Evolutionary conservation across 2,329 filamentous ascomycete species (phyloP).

Genomic region (Beauveria scarabaeidicola): DNA sequence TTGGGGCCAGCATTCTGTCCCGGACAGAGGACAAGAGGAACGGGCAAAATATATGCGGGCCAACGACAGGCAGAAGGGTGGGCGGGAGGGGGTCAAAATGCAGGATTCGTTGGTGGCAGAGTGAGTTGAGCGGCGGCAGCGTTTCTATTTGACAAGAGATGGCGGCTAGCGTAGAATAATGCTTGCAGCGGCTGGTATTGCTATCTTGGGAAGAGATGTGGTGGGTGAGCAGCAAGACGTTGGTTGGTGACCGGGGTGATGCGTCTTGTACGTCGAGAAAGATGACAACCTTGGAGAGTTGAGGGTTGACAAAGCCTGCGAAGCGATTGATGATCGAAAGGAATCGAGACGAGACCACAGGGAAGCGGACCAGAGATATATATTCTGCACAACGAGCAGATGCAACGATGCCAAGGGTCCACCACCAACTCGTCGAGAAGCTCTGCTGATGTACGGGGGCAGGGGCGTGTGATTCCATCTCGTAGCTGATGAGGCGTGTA

Average conservation of each 20-base stretch:
- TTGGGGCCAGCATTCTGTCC: constrained; percentile 4
- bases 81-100: constrained; percentile 6
- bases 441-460: not conserved
- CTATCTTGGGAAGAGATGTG: constrained; percentile 3
- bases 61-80: constrained; percentile 7
- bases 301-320: not conserved
- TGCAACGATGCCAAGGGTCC: constrained; percentile 8
- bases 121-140: constrained; percentile 8
- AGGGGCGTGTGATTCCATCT: constrained; percentile 4
- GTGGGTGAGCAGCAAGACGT: not conserved
- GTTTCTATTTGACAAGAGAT: constrained; percentile 4
- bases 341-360: not conserved
- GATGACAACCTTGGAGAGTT: not conserved
- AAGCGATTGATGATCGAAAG: not conserved
- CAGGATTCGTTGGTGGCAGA: constrained; percentile 9
- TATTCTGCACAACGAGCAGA: constrained; percentile 3
- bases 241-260: not conserved
- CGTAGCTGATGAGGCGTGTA: constrained; percentile 1
- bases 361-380: constrained; percentile 8
- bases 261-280: not conserved
- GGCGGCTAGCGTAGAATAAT: constrained; percentile 8
- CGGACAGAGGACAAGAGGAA: not conserved
- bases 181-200: constrained; percentile 4
- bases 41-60: constrained; percentile 9
- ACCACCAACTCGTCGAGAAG: constrained; percentile 3